A percentile compares a stretch with the other conserved stretches of the same genome.
Conservation (phyloP, 108 stramenopile genomes). For the Cyclotella atomus region DNA sequence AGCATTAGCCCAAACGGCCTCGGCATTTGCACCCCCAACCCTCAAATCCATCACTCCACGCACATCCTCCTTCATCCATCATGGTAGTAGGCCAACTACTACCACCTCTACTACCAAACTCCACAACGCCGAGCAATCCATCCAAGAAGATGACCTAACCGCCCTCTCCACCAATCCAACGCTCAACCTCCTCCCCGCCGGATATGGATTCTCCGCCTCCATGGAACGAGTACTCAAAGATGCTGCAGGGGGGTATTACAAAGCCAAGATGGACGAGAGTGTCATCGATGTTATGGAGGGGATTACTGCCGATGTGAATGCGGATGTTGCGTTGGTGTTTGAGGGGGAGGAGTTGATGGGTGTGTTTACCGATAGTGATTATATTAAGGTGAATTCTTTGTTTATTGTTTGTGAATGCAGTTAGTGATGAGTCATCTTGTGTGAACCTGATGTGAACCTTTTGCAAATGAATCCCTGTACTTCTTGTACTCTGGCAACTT, state of each 20-base stretch:
- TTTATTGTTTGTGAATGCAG: too few relatives aligned
- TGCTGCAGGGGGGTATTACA: slow-evolving; percentile 58
- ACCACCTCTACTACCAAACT: background rate
- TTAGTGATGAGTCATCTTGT: too few relatives aligned
- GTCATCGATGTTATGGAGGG: slow-evolving; percentile 84
- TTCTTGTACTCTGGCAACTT: too few relatives aligned
- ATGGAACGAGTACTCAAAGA: slow-evolving; percentile 61
- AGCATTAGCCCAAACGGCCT: background rate
- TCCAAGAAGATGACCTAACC: background rate
- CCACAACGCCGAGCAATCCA: background rate
- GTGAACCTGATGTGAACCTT: too few relatives aligned
- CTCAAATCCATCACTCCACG: background rate
- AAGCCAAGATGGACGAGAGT: slow-evolving; percentile 53
- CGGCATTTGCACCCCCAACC: slow-evolving; percentile 12
- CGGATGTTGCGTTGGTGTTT: slow-evolving; percentile 76
- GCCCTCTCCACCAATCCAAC: slow-evolving; percentile 31
- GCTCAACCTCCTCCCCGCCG: slow-evolving; percentile 68
- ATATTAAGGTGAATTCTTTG: slow-evolving; percentile 60
- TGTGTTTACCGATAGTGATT: slow-evolving; percentile 94
- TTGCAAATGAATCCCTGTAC: too few relatives aligned
- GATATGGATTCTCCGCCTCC: slow-evolving; percentile 80
- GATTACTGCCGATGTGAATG: slow-evolving; percentile 49
- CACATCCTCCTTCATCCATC: background rate
- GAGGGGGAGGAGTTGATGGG: slow-evolving; percentile 72
- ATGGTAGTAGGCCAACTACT: background rate